Evolutionary conservation across 495 filamentous ascomycete genomes (phyloP).

Genomic region (Annulohypoxylon bovei): DNA sequence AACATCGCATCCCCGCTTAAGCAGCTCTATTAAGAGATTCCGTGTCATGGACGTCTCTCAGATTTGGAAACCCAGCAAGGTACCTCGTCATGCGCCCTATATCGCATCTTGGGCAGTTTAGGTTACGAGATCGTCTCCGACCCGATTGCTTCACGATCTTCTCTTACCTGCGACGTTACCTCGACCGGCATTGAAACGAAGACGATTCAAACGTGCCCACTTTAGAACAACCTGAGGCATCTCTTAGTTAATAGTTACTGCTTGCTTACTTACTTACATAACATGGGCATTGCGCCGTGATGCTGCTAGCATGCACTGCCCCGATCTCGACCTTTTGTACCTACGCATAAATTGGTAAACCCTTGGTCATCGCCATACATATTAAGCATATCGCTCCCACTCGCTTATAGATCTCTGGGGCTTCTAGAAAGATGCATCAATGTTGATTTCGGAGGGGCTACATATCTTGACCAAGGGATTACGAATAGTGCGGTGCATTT

Average conservation of each 20-base stretch:
- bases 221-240: conserved; percentile 9
- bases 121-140: conserved; percentile 12
- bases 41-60: conserved; percentile 6
- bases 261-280: background rate
- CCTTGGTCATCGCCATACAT: background rate
- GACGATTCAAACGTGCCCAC: conserved; percentile 19
- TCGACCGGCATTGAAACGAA: conserved; percentile 20
- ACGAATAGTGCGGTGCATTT: background rate
- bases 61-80: conserved; percentile 21
- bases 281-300: background rate
- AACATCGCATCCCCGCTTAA: conserved; percentile 37
- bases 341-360: conserved; percentile 1
- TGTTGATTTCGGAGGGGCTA: background rate
- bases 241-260: no score
- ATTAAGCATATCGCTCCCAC: background rate
- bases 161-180: conserved; percentile 11
- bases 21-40: conserved; percentile 31
- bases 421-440: conserved; percentile 1
- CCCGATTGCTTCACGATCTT: conserved; percentile 9
- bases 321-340: background rate
- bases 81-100: conserved; percentile 19
- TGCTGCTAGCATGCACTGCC: background rate
- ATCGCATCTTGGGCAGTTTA: conserved; percentile 14
- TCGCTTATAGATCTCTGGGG: background rate
- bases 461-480: background rate